phyloP scores from a whole-genome alignment of 257 asterid species.

The Ehretia macrophylla region DNA sequence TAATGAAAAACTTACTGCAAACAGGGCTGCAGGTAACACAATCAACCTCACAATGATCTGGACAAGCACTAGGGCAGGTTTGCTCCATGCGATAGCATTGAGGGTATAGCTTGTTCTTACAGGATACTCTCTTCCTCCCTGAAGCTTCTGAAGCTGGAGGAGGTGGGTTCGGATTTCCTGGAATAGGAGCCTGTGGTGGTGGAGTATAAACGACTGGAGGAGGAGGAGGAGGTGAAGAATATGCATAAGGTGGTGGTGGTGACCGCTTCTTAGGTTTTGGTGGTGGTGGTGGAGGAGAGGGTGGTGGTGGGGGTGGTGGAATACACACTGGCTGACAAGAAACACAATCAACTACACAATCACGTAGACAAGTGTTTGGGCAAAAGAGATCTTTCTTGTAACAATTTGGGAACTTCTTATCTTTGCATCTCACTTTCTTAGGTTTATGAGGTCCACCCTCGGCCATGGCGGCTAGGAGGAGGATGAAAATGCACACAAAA shows the following conservation, averaged over 20 bases:
- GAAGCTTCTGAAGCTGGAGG: constrained; percentile 35
- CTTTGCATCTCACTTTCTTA: constrained; percentile 47
- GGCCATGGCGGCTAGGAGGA: constrained; percentile 20
- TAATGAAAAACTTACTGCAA: constrained; percentile 44
- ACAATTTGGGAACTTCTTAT: constrained; percentile 36
- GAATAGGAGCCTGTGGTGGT: constrained; percentile 15
- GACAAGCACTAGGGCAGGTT: constrained; percentile 23
- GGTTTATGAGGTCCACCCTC: constrained; percentile 35
- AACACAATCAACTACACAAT: constrained; percentile 44
- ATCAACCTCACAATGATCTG: constrained; percentile 22
- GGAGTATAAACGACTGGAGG: constrained; percentile 19
- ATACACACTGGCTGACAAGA: not conserved
- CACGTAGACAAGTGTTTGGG: not conserved
- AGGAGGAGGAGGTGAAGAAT: constrained; percentile 22
- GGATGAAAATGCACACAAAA: constrained; percentile 23
- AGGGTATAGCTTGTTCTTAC: constrained; percentile 14
- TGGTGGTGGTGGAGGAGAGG: constrained; percentile 2
- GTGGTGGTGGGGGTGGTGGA: constrained; percentile 31
- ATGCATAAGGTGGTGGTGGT: constrained; percentile 28
- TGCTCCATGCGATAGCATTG: constrained; percentile 24
- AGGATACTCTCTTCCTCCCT: constrained; percentile 19
- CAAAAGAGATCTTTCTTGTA: constrained; percentile 32
- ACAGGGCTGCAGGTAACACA: constrained; percentile 33
- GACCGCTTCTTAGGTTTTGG: not conserved
- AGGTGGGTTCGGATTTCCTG: constrained; percentile 10